Evolutionary conservation across 805 yeast genomes (phyloP), one percentile per base, ranked within the genome.

Genomic region (Yamadazyma paraphyllophila): DNA sequence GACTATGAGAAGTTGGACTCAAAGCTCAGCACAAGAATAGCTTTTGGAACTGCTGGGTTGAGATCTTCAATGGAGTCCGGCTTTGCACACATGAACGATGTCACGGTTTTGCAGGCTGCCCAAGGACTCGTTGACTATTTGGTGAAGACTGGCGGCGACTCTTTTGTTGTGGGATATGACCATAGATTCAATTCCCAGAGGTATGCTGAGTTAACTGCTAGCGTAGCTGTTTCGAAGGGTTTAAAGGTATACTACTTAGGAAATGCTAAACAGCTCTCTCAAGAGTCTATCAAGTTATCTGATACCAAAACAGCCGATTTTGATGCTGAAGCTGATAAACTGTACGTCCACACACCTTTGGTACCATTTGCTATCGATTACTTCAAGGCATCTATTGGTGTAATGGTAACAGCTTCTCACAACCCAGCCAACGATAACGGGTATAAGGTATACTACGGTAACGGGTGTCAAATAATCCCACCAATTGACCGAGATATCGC

Each of bases 391-490:
- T 71, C 83, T 0, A 88, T 83, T 41, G 99, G 98, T 16, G 85
- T 92, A 1, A 91, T 91, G 97, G 80, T 91, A 25, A 89, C 96
- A 0, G 96, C 96, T 1, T 85, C 94, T 43, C 96, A 88, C 59
- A 86, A 86, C 59, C 92, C 94, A 1, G 85, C 85, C 29, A 70
- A 78, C 61, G 97, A 90, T 60, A 91, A 91, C 59, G 98, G 98
- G 0, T 92, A 88, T 67, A 92, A 92, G 60, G 98, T 92, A 1
- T 92, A 94, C 68, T 89, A 94, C 81, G 70, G 75, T 8, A 92
- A 92, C 60, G 98, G 97, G 3, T 92, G 97, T 63, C 98, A 94
- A 63, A 94, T 92, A 51, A 88, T 92, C 38, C 91, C 96, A 2
- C 98, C 99, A 0, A 89, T 84, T 58, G 98, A 94, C 58, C 56